A percentile compares a stretch with the other conserved stretches of the same genome.
phyloP scores from a whole-genome alignment of 2,329 filamentous ascomycete species.

The Monosporascus sp. region DNA sequence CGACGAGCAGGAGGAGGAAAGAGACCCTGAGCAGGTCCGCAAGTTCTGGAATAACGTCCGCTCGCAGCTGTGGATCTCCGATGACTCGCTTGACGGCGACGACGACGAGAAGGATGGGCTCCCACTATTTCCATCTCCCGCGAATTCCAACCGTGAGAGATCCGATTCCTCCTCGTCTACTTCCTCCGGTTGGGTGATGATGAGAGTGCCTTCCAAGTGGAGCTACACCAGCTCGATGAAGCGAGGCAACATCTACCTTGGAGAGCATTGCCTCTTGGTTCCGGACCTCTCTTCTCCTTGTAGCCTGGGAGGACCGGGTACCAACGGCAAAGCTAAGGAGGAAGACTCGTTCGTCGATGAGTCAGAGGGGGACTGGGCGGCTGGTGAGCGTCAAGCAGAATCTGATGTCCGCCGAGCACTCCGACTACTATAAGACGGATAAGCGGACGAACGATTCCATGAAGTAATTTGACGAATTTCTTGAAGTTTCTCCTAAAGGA shows the following conservation, averaged over 20 bases:
- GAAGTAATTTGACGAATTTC: neutral
- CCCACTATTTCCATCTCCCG: neutral
- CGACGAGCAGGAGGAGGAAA: neutral
- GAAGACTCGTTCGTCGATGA: neutral
- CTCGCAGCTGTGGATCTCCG: neutral
- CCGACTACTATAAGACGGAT: neutral
- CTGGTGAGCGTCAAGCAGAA: neutral
- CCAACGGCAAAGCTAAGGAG: neutral
- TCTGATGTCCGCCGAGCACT: neutral
- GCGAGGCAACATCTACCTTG: constrained; percentile 1
- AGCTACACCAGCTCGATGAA: constrained; percentile 1
- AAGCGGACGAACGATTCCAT: neutral
- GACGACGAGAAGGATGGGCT: neutral
- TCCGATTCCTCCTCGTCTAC: neutral
- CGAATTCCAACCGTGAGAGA: neutral
- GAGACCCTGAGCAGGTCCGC: neutral
- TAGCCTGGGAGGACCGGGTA: neutral
- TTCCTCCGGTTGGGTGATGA: neutral
- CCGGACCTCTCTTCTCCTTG: neutral
- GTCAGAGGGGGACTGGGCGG: neutral
- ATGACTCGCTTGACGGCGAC: neutral
- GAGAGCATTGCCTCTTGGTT: neutral
- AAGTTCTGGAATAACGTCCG: neutral
- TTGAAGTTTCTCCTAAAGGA: neutral
- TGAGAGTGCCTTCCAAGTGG: neutral